Evolutionary conservation across 495 filamentous ascomycete genomes (phyloP).

Genomic region (Peziza echinospora): DNA sequence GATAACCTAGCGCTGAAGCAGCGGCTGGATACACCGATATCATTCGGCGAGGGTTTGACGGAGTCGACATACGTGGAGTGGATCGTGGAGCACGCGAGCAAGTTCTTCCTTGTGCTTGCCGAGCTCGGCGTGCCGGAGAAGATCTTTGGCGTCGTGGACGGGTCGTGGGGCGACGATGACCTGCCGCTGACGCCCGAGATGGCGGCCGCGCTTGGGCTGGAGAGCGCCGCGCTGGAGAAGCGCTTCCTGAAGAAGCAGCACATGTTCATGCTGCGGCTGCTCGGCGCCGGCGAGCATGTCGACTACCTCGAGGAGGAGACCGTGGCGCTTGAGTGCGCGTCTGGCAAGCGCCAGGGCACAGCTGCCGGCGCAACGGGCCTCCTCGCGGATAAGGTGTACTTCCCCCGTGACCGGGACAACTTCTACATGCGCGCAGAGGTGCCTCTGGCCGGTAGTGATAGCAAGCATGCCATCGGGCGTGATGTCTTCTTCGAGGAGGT

Average conservation of each 20-base stretch:
- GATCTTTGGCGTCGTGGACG: slow-evolving; percentile 69
- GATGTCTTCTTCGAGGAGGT: slow-evolving; percentile 52
- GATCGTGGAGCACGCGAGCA: slow-evolving; percentile 59
- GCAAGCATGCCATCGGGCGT: slow-evolving; percentile 34
- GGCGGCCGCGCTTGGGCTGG: slow-evolving; percentile 41
- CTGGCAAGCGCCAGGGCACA: slow-evolving; percentile 24
- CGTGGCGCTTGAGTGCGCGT: slow-evolving; percentile 48
- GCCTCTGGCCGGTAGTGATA: slow-evolving; percentile 29
- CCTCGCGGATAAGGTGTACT: slow-evolving; percentile 43
- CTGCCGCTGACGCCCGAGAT: slow-evolving; percentile 56
- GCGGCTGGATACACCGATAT: slow-evolving; percentile 44
- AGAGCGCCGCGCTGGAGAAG: slow-evolving; percentile 33
- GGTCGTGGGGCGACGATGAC: slow-evolving; percentile 75
- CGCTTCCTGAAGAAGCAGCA: slow-evolving; percentile 69
- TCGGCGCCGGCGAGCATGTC: slow-evolving; percentile 47
- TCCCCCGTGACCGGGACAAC: slow-evolving; percentile 35
- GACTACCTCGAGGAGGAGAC: slow-evolving; percentile 58
- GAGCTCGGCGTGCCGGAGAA: slow-evolving; percentile 62
- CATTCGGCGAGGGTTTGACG: slow-evolving; percentile 74
- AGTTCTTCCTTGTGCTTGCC: slow-evolving; percentile 61
- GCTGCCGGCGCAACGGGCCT: slow-evolving; percentile 25
- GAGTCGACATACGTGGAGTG: slow-evolving; percentile 83
- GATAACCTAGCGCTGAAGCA: slow-evolving; percentile 13
- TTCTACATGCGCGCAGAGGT: slow-evolving; percentile 53
- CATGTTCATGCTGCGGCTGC: slow-evolving; percentile 49